phyloP scores from a whole-genome alignment of 306 rosid species.

The Acacia confusa region DNA sequence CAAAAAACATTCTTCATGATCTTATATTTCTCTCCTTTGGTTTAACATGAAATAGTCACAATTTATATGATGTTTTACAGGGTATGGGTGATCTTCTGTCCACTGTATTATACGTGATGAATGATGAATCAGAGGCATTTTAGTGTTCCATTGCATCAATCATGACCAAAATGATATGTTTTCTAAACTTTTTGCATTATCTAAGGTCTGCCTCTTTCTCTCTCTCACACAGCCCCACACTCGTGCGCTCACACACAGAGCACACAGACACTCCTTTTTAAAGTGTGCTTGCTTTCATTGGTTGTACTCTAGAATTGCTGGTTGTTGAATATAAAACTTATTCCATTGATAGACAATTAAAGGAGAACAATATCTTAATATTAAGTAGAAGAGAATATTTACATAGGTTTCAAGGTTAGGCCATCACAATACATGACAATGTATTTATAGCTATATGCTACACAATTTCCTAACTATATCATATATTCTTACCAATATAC shows the following conservation, averaged over 20 bases:
- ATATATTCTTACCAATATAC: too few relatives aligned
- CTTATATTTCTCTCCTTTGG: neutral
- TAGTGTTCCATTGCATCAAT: constrained; percentile 97
- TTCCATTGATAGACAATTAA: too few relatives aligned
- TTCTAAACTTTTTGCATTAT: constrained; percentile 93
- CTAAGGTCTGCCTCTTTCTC: constrained; percentile 65
- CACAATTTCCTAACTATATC: too few relatives aligned
- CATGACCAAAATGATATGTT: constrained; percentile 99
- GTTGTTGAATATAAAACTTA: too few relatives aligned
- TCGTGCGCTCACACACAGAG: neutral
- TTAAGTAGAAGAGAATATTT: too few relatives aligned
- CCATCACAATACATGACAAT: too few relatives aligned
- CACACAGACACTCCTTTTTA: too few relatives aligned
- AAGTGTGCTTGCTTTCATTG: too few relatives aligned
- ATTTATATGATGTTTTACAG: constrained; percentile 43
- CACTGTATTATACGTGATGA: constrained; percentile 83
- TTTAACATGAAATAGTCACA: neutral
- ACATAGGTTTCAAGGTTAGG: too few relatives aligned
- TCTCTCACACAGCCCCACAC: constrained; percentile 34
- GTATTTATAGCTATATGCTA: too few relatives aligned
- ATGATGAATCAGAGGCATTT: constrained; percentile 84
- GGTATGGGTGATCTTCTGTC: constrained; percentile 99
- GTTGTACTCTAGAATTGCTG: neutral
- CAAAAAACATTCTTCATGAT: neutral
- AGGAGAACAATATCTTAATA: too few relatives aligned